A percentile compares a stretch with the other conserved stretches of the same genome.
Evolutionary conservation across 2,329 filamentous ascomycete species (phyloP).

Genomic region (Colletotrichum somersetense): DNA sequence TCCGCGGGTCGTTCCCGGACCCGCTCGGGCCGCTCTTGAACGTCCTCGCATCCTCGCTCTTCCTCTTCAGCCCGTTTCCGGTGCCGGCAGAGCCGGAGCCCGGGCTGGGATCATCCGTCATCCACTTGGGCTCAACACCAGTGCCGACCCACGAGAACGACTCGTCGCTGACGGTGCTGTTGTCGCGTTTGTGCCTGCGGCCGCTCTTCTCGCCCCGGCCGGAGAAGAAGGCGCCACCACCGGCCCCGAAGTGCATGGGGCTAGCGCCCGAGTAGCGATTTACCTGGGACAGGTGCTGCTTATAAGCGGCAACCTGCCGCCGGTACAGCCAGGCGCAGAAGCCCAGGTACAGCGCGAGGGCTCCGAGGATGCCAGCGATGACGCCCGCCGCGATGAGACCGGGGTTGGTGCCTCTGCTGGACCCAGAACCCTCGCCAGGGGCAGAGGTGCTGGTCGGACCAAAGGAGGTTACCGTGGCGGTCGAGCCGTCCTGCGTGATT

Average conservation of each 20-base stretch:
- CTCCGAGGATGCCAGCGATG: slow-evolving; percentile 74
- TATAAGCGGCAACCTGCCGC: slow-evolving; percentile 77
- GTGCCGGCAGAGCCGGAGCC: slow-evolving; percentile 43
- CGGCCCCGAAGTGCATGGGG: slow-evolving; percentile 53
- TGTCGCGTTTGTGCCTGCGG: slow-evolving; percentile 42
- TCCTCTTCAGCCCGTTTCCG: slow-evolving; percentile 40
- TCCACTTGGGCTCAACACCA: slow-evolving; percentile 50
- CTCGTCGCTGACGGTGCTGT: slow-evolving; percentile 43
- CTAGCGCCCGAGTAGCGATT: slow-evolving; percentile 66
- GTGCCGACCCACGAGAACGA: slow-evolving; percentile 52
- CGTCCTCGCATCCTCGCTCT: slow-evolving; percentile 42
- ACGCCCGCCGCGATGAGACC: slow-evolving; percentile 63
- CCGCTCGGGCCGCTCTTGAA: slow-evolving; percentile 32
- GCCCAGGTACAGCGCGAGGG: slow-evolving; percentile 73
- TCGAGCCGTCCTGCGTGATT: slow-evolving; percentile 64
- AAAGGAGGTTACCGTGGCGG: slow-evolving; percentile 57
- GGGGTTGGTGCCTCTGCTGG: slow-evolving; percentile 46
- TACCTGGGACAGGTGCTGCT: slow-evolving; percentile 74
- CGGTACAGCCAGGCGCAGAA: slow-evolving; percentile 82
- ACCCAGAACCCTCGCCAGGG: slow-evolving; percentile 43
- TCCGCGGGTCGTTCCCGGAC: slow-evolving; percentile 38
- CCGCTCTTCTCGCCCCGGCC: slow-evolving; percentile 41
- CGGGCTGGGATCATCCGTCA: slow-evolving; percentile 45
- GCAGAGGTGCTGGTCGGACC: slow-evolving; percentile 56
- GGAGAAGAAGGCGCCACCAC: slow-evolving; percentile 43